Conservation (phyloP, 1,284 basidiomycete genomes). For the Trichosporon ovoides region DNA sequence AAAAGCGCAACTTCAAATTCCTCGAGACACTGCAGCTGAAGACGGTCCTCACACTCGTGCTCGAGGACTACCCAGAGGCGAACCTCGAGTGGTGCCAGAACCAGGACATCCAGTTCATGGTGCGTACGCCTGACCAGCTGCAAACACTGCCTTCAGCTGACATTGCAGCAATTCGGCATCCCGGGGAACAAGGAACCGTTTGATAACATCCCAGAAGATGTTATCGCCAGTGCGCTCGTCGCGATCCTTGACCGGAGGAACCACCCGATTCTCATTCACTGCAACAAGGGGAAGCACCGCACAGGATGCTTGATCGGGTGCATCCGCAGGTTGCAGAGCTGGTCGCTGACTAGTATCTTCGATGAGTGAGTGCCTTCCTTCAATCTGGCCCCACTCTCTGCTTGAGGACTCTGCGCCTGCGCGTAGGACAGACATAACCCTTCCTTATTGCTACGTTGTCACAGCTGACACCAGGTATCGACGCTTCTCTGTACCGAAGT, state of each 20-base stretch:
- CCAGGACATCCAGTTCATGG: constrained; percentile 47
- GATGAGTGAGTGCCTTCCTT: constrained; percentile 52
- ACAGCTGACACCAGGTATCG: constrained; percentile 40
- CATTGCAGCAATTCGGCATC: constrained; percentile 53
- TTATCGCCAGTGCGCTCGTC: constrained; percentile 54
- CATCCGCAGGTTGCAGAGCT: constrained; percentile 53
- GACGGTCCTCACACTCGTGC: constrained; percentile 54
- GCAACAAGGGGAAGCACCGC: constrained; percentile 58
- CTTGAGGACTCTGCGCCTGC: not conserved
- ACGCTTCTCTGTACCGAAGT: constrained; percentile 53
- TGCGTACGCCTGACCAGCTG: constrained; percentile 15
- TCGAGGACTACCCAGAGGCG: constrained; percentile 55
- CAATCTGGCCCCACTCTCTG: too few relatives aligned
- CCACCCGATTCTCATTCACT: constrained; percentile 56
- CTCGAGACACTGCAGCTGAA: constrained; percentile 53
- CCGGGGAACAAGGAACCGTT: constrained; percentile 56
- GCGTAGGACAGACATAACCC: not conserved
- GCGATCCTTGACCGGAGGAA: constrained; percentile 54
- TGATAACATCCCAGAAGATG: constrained; percentile 54
- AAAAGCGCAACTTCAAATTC: constrained; percentile 54
- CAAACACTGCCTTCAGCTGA: not conserved
- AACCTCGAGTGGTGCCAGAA: constrained; percentile 51
- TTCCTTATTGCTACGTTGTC: not conserved
- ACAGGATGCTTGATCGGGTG: constrained; percentile 57
- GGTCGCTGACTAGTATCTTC: constrained; percentile 55